phyloP scores from a whole-genome alignment of 495 filamentous ascomycete genomes.

The Tetracladium setigerum region DNA sequence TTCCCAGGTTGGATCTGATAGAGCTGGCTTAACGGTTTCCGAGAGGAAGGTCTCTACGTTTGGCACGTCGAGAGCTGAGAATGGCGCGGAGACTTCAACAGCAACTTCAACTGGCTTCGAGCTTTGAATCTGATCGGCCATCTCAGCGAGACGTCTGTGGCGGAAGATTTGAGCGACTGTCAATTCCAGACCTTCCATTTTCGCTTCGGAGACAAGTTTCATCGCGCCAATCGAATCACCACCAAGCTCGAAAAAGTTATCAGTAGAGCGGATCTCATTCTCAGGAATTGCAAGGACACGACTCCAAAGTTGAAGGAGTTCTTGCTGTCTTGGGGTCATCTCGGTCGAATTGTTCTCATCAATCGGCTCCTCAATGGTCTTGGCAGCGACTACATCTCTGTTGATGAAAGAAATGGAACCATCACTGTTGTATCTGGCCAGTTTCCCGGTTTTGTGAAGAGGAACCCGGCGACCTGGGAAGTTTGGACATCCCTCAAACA shows the following conservation, averaged over 20 bases:
- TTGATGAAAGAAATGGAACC: conserved; percentile 31
- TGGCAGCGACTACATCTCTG: too few relatives aligned
- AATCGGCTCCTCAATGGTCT: too few relatives aligned
- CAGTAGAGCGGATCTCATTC: neutral
- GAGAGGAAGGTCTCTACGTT: conserved; percentile 36
- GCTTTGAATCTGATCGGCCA: conserved; percentile 24
- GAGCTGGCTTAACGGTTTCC: conserved; percentile 43
- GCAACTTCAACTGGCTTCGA: neutral
- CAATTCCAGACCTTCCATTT: conserved; percentile 26
- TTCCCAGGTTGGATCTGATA: conserved; percentile 45
- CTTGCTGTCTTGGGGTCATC: too few relatives aligned
- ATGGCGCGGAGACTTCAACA: conserved; percentile 24
- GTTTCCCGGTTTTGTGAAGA: conserved; percentile 48
- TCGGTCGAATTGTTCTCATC: too few relatives aligned
- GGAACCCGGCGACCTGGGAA: neutral
- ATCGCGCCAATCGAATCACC: conserved; percentile 49
- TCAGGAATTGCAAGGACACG: too few relatives aligned
- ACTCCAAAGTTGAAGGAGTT: too few relatives aligned
- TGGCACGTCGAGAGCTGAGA: conserved; percentile 34
- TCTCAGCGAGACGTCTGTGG: conserved; percentile 29
- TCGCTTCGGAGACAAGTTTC: conserved; percentile 39
- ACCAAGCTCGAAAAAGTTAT: conserved; percentile 45
- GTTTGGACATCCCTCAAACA: too few relatives aligned
- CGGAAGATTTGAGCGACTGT: conserved; percentile 39
- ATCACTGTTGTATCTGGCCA: conserved; percentile 44